Conservation (phyloP, 164 flowering plant genomes). For the Dillenia turbinata region DNA sequence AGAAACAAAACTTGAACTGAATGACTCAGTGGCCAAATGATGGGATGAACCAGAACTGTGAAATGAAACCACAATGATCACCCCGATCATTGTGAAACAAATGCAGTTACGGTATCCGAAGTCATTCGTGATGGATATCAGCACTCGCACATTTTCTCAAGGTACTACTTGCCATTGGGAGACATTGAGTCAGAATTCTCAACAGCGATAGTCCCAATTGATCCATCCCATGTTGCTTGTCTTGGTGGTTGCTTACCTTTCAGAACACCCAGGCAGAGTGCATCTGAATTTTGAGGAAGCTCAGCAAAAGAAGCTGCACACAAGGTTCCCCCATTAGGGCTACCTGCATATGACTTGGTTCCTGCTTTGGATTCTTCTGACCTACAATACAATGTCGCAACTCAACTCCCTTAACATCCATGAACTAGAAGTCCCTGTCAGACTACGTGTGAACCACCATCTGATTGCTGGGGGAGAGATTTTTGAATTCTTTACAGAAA, state of each 20-base stretch:
- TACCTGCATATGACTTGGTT: slow-evolving; percentile 2
- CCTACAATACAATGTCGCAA: slow-evolving; percentile 7
- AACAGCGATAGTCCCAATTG: slow-evolving; percentile 7
- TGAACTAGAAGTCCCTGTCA: not conserved
- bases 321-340: slow-evolving; percentile 5
- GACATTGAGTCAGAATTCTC: slow-evolving; percentile 5
- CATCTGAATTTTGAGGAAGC: slow-evolving; percentile 16
- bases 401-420: not conserved
- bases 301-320: slow-evolving; percentile 5
- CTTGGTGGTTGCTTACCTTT: slow-evolving; percentile 9
- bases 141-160: not conserved
- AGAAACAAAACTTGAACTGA: too few relatives aligned
- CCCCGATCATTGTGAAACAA: too few relatives aligned
- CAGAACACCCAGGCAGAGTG: slow-evolving; percentile 4
- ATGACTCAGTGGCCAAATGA: not conserved
- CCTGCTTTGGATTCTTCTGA: slow-evolving; percentile 10
- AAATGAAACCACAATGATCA: too few relatives aligned
- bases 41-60: not conserved
- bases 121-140: not conserved
- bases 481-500: too few relatives aligned
- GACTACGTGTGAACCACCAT: too few relatives aligned
- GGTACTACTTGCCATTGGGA: slow-evolving; percentile 21
- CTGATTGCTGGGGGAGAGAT: too few relatives aligned
- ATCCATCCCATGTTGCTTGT: slow-evolving; percentile 3
- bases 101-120: not conserved